Percentiles rank a stretch among this genome's conserved stretches.
Evolutionary conservation across 2,329 filamentous ascomycete species (phyloP).

Genomic region (Colletotrichum spaethianum): DNA sequence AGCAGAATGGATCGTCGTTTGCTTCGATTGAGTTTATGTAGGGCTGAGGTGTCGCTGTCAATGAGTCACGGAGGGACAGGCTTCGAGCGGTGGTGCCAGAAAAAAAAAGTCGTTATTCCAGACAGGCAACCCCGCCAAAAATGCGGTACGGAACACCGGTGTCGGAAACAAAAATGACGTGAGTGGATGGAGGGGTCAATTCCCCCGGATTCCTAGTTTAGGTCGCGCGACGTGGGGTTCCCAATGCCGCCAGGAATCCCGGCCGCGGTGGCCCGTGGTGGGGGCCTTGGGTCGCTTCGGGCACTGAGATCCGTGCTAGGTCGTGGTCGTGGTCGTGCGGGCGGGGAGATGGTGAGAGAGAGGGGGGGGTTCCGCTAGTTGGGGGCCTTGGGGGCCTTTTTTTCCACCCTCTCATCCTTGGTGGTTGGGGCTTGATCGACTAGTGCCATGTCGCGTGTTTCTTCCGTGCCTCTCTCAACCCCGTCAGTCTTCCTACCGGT

Average conservation of each 20-base stretch:
- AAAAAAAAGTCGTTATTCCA: slow-evolving; percentile 39
- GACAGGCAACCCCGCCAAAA: slow-evolving; percentile 41
- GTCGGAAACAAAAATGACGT: slow-evolving; percentile 38
- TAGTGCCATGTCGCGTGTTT: background rate
- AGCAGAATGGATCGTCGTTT: background rate
- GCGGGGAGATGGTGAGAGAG: background rate
- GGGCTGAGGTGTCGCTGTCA: slow-evolving; percentile 3
- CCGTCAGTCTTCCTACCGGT: background rate
- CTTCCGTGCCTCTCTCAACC: background rate
- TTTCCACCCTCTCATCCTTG: background rate
- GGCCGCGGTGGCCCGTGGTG: slow-evolving; percentile 23
- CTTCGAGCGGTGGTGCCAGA: slow-evolving; percentile 14
- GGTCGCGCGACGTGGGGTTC: slow-evolving; percentile 28
- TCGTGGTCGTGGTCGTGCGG: background rate
- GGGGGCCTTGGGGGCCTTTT: slow-evolving; percentile 9
- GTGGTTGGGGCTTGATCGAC: slow-evolving; percentile 9
- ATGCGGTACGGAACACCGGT: slow-evolving; percentile 32
- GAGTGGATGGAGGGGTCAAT: slow-evolving; percentile 40
- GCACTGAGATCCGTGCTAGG: slow-evolving; percentile 10
- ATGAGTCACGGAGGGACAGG: slow-evolving; percentile 32
- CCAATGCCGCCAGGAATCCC: slow-evolving; percentile 25
- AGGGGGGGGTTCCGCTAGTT: background rate
- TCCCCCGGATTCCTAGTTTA: slow-evolving; percentile 32
- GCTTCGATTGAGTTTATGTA: slow-evolving; percentile 15
- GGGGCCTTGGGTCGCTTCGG: slow-evolving; percentile 20